Base-by-base conservation (phyloP, 2,329 filamentous ascomycete species). In the Aspergillus caelatus region DNA sequence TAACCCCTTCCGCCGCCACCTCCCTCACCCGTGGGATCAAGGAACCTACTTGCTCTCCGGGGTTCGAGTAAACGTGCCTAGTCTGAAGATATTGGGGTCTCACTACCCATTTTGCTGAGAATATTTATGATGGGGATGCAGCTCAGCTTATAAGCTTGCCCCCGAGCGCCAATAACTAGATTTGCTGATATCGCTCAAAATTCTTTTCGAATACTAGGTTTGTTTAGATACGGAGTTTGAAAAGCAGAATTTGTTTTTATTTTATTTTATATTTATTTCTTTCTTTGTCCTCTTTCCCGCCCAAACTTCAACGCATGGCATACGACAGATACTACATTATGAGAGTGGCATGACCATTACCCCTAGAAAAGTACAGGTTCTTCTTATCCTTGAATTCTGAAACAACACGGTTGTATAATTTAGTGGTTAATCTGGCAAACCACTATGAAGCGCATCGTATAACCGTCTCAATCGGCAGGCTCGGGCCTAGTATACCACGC, bases 1-100 rank as follows among this genome's bases (percentile, higher is more conserved):
- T 69, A 70, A 52, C 73, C 74, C 21, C 74, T 74, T 8, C 72
- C 74, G 5, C 71, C 73, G 34, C 74, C 73, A 50, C 72, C 74
- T 26, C 75, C 73, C 54, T 74, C 74, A 4, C 75, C 74, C 9
- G 73, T 74, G 23, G 12, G 67, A 69, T 26, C 41, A 66, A 26
- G 56, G 34, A 36, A 36, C 34, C 12, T 14, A 36, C 12, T 57
- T 52, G 45, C 58, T 3, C 39, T 65, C 21, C 65, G 63, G 63
- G 63, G 53, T 8, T 53, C 46, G 41, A 28, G 55, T 26, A 39
- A 55, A 48, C 28, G 30, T 46, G 26, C 21, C 12, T 36, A 36
- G 12, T 12, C 34, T 36, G 34, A 36, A 14, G 12, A 14, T 6
- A 36, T 36, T 14, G 34, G 34, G 12, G 30, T 69, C 57, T 23